Percentiles rank a stretch among this genome's conserved stretches.
Evolutionary conservation across 2,329 filamentous ascomycete species (phyloP).

Genomic region (Ascochyta viciae-villosae): DNA sequence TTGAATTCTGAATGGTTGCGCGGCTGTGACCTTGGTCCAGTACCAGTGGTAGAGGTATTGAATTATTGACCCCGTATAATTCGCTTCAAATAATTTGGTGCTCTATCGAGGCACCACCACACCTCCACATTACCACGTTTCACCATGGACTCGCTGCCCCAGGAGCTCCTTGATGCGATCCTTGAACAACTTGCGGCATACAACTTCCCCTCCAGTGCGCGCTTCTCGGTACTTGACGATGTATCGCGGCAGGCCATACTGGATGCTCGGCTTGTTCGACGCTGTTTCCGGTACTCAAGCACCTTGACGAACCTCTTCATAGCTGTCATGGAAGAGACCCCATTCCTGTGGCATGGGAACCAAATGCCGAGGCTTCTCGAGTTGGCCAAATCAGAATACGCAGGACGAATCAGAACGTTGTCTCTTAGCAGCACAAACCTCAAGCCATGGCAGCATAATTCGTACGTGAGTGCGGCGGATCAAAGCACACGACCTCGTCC

Average conservation of each 20-base stretch:
- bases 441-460: not conserved
- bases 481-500: not conserved
- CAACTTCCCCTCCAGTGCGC: conserved; percentile 8
- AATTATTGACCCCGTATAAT: not conserved
- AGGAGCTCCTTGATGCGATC: conserved; percentile 15
- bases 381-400: not conserved
- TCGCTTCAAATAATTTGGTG: not conserved
- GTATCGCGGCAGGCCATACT: conserved; percentile 9
- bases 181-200: conserved; percentile 3
- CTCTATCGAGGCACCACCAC: not conserved
- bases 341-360: not conserved
- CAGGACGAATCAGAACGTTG: conserved; percentile 1
- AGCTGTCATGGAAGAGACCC: conserved; percentile 11
- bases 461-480: not conserved
- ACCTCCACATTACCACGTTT: not conserved
- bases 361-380: not conserved
- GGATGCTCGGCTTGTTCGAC: conserved; percentile 6
- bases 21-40: not conserved
- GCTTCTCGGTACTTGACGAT: conserved; percentile 10
- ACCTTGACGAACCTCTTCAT: conserved; percentile 4
- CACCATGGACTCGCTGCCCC: conserved; percentile 16
- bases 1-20: not conserved
- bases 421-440: conserved; percentile 3
- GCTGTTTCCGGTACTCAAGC: conserved; percentile 5
- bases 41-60: not conserved